Percentiles rank a stretch among this genome's conserved stretches.
Evolutionary conservation across 306 rosid species (phyloP).

Genomic region (Morella rubra): DNA sequence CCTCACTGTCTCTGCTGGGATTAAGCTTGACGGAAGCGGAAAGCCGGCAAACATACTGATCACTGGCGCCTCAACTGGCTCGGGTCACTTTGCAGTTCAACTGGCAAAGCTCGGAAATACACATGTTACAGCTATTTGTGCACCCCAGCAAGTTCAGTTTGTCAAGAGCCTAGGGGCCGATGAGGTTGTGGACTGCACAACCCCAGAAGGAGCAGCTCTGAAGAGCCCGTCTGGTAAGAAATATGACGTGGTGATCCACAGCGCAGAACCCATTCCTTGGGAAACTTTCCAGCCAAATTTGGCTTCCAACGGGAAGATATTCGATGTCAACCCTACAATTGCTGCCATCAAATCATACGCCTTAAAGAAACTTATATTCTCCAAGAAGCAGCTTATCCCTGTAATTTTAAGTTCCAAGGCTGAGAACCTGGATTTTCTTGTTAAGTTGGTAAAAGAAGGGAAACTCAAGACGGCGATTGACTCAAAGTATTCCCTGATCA

Average conservation of each 20-base stretch:
- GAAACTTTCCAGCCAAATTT: conserved; percentile 54
- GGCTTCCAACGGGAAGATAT: conserved; percentile 47
- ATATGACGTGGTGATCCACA: conserved; percentile 56
- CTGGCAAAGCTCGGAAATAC: conserved; percentile 63
- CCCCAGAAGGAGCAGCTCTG: conserved; percentile 57
- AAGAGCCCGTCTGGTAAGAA: conserved; percentile 65
- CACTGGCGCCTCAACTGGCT: conserved; percentile 64
- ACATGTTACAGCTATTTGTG: conserved; percentile 71
- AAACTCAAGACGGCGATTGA: conserved; percentile 54
- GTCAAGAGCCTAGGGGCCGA: conserved; percentile 69
- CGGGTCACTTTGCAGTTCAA: conserved; percentile 61
- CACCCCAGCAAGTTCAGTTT: conserved; percentile 56
- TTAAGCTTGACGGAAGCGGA: conserved; percentile 65
- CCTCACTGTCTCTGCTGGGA: conserved; percentile 53
- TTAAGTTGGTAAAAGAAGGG: conserved; percentile 54
- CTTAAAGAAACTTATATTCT: conserved; percentile 51
- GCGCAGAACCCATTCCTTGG: conserved; percentile 59
- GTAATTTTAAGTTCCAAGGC: conserved; percentile 25
- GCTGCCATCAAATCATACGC: conserved; percentile 30
- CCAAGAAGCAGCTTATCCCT: conserved; percentile 58
- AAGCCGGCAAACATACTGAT: conserved; percentile 47
- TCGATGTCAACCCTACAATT: conserved; percentile 50
- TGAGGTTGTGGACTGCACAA: conserved; percentile 69
- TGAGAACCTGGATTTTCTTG: conserved; percentile 47
- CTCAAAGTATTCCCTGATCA: conserved; percentile 54